phyloP scores from a whole-genome alignment of 2,329 filamentous ascomycete species.

The Canariomyces notabilis region DNA sequence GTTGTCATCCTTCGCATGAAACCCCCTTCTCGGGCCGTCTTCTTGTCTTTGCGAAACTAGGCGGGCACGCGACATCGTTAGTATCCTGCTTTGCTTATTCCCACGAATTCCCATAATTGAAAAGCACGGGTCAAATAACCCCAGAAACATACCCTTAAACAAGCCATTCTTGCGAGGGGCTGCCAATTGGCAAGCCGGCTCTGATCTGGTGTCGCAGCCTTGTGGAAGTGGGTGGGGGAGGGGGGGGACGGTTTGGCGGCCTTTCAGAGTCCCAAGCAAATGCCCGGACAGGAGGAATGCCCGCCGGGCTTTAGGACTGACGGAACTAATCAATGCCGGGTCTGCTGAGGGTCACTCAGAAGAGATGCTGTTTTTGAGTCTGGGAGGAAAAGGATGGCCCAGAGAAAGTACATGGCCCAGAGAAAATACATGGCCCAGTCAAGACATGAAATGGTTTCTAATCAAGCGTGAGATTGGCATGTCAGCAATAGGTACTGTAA shows the following conservation, averaged over 20 bases:
- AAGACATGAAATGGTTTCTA: no score
- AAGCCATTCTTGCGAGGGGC: constrained; percentile 12
- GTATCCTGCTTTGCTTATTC: neutral
- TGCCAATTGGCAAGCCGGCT: constrained; percentile 12
- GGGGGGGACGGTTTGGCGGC: neutral
- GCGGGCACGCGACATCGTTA: constrained; percentile 4
- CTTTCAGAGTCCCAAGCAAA: no score
- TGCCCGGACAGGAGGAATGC: neutral
- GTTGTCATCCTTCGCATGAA: constrained; percentile 25
- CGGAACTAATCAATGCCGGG: neutral
- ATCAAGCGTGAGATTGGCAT: neutral
- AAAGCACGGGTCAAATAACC: neutral
- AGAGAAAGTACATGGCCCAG: no score
- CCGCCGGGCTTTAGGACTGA: neutral
- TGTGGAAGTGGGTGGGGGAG: neutral
- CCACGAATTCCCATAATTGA: neutral
- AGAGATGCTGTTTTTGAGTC: neutral
- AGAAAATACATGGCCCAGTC: no score
- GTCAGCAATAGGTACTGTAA: neutral
- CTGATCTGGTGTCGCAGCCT: constrained; percentile 10
- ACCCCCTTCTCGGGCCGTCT: constrained; percentile 20
- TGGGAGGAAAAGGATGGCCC: no score
- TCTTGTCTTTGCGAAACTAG: constrained; percentile 18
- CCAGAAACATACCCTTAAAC: constrained; percentile 13
- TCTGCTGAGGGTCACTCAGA: neutral